phyloP scores from a whole-genome alignment of 805 yeast genomes.

The Diddensiella transvaalensis region DNA sequence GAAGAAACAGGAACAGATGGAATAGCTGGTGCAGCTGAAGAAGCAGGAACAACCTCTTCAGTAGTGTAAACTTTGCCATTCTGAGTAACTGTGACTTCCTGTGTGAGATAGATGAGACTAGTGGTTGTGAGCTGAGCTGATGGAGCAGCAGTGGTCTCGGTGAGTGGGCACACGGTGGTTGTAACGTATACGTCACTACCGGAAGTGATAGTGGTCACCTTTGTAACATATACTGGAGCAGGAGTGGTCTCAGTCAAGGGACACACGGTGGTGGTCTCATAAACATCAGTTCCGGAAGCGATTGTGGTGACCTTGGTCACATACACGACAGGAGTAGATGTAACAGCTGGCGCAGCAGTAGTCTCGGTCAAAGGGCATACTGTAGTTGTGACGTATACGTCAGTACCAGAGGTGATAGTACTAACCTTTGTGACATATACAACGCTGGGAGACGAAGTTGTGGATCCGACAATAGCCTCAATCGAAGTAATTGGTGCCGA shows the following conservation, averaged over 20 bases:
- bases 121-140: background rate
- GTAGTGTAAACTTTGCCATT: constrained; percentile 11
- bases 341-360: constrained; percentile 3
- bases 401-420: constrained; percentile 1
- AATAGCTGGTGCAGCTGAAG: constrained; percentile 7
- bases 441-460: constrained; percentile 8
- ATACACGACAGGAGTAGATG: constrained; percentile 5
- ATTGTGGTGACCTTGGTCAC: constrained; percentile 13
- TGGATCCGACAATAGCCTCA: constrained; percentile 11
- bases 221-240: constrained; percentile 19
- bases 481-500: constrained; percentile 9
- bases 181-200: constrained; percentile 1
- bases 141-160: constrained; percentile 4
- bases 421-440: constrained; percentile 19
- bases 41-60: constrained; percentile 16
- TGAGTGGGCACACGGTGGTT: background rate
- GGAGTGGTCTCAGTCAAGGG: constrained; percentile 15
- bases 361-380: constrained; percentile 7
- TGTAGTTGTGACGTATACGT: background rate
- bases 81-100: constrained; percentile 11
- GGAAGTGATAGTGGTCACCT: constrained; percentile 10
- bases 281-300: constrained; percentile 13
- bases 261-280: constrained; percentile 17
- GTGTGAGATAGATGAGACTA: constrained; percentile 6
- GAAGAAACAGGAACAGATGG: background rate